Base-by-base conservation (phyloP, 2,329 filamentous ascomycete species). In the Metarhizium rileyi region DNA sequence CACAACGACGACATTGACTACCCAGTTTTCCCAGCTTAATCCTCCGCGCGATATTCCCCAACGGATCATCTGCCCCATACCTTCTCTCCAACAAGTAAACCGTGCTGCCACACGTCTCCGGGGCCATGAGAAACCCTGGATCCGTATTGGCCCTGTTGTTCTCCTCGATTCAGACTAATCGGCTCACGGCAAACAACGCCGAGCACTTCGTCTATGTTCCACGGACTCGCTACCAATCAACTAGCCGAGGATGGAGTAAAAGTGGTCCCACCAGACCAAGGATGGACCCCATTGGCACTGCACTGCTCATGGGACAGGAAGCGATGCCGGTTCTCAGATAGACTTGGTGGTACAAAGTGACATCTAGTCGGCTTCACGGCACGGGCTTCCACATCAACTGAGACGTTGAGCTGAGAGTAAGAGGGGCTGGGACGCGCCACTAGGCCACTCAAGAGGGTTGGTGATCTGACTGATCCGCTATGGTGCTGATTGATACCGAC, bases 151-250 rank as follows among this genome's bases (percentile, higher is more conserved):
- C 7, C n/a, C 8, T 6, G n/a, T 6, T 14, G 16, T 7, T 20
- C 14, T 27, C 41, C 22, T 25, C n/a, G 30, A 47, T 10, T 47
- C 44, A 20, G 40, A 47, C 30, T 47, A 38, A n/a, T 47, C 45
- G 45, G 45, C 45, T 47, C 28, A 47, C 45, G 45, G 45, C 45
- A 47, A n/a, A 47, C 30, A 33, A 33, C n/a, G 20, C 6, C n/a
- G 36, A 23, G n/a, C n/a, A 40, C 7, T 8, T n/a, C 7, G 20
- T 22, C 36, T 20, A 5, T 40, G 7, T 6, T 40, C 18, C 36
- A n/a, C 36, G 8, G 10, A 18, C 33, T 16, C 33, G 33, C n/a
- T 36, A 5, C n/a, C 5, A 36, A 16, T 18, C 9, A 10, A 16
- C n/a, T 36, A 12, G 8, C 6, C 27, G 12, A 9, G 27, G 27